Conservation (phyloP, 331 rosid species). For the Spiraea crenata region DNA sequence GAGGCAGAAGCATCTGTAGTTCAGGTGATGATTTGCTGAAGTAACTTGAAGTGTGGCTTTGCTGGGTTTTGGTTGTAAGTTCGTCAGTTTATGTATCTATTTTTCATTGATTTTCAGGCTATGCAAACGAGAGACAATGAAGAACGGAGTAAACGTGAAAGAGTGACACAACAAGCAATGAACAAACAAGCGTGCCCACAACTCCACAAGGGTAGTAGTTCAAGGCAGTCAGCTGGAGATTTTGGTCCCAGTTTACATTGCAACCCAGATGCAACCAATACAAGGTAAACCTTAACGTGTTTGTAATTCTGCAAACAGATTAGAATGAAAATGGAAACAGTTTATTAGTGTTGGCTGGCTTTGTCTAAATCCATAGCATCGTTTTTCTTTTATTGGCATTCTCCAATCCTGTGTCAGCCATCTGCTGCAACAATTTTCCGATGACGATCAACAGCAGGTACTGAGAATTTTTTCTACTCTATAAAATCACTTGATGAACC, state of each 20-base stretch:
- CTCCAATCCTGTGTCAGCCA: constrained; percentile 31
- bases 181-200: not conserved
- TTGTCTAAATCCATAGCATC: not conserved
- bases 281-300: constrained; percentile 30
- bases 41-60: not conserved
- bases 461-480: constrained; percentile 19
- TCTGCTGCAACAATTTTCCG: constrained; percentile 19
- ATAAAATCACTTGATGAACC: constrained; percentile 8
- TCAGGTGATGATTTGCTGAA: constrained; percentile 25
- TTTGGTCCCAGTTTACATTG: constrained; percentile 21
- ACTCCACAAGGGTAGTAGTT: not conserved
- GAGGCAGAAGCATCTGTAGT: constrained; percentile 22
- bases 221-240: constrained; percentile 7
- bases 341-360: constrained; percentile 18
- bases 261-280: constrained; percentile 17
- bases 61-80: constrained; percentile 6
- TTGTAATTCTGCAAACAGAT: not conserved
- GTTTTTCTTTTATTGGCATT: constrained; percentile 15
- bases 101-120: constrained; percentile 40
- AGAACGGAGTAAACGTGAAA: constrained; percentile 6
- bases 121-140: constrained; percentile 18
- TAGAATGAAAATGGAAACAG: not conserved
- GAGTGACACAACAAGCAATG: constrained; percentile 9
- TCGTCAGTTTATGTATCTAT: not conserved
- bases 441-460: constrained; percentile 24